Evolutionary conservation across 192 early-diverging fungal species (phyloP), one percentile per base, ranked within the genome.

Genomic region (Backusella luteola): DNA sequence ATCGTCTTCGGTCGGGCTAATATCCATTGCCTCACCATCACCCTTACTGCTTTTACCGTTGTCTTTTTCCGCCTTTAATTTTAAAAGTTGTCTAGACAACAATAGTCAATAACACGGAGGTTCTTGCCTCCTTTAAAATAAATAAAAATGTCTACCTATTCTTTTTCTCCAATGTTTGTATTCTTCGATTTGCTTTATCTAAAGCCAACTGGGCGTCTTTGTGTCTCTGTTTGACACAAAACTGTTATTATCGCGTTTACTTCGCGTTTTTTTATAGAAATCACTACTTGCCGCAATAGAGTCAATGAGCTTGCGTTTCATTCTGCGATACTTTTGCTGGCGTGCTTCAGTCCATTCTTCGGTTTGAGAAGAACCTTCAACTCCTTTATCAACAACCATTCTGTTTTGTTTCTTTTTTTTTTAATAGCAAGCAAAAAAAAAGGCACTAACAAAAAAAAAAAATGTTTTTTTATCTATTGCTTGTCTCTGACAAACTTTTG

Each of bases 141-240:
- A 4, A 21, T 8, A 23, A 8, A 53, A 4, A 53, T 23, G 7
- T 53, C 21, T 56, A 73, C 77, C 67, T 67, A 19, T 67, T 73
- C 35, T 78, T 67, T 49, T 67, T 73, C 34, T 78, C 59, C 9
- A 78, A 39, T n/a, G 66, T 23, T 34, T 78, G 71, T 44, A 78
- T 78, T 26, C 72, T 73, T 23, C 72, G 71, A 68, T 78, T 79
- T 1, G 77, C 77, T 63, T 70, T 67, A 59, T 79, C 77, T 46
- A 79, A 41, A 12, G 77, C 66, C n/a, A 17, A 5, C 36, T 79
- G 72, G 3, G 73, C 49, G n/a, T 66, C 44, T 35, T 29, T 34
- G 5, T 79, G 73, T 73, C 67, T 78, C 77, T 78, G 67, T 44
- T 44, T 44, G 42, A 17, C 15, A 34, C 0, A 29, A 17, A 29